These are phyloP conservation scores for Arabidopsis hybrid DNA, from an alignment of 441 rosid species.

Conservation along the genomic window DNA sequence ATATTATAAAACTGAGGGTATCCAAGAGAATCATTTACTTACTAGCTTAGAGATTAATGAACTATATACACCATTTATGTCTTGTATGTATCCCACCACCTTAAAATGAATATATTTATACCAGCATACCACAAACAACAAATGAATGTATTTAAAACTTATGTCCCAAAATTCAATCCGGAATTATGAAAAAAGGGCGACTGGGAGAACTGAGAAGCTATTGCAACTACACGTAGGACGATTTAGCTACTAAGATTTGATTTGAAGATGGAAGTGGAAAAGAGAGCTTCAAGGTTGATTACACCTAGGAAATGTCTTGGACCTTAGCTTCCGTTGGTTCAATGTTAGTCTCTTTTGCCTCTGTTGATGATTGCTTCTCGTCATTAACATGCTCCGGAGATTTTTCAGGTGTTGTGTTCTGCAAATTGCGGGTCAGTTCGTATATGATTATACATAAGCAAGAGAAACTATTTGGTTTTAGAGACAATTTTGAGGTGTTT, in stretches of 20 bases:
- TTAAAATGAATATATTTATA: neutral
- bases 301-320: conserved; percentile 33
- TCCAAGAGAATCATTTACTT: neutral
- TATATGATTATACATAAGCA: neutral
- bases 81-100: neutral
- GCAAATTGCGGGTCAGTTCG: conserved; percentile 2
- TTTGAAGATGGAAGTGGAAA: conserved; percentile 29
- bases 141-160: conserved; percentile 21
- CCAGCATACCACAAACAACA: conserved; percentile 17
- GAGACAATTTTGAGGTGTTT: neutral
- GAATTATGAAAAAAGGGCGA: neutral
- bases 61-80: conserved; percentile 11
- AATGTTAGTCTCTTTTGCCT: conserved; percentile 29
- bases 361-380: conserved; percentile 41
- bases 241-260: conserved; percentile 1
- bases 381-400: conserved; percentile 39
- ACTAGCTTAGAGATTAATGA: neutral
- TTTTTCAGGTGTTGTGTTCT: conserved; percentile 45
- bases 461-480: neutral
- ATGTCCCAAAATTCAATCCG: conserved; percentile 31
- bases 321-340: conserved; percentile 39
- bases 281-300: conserved; percentile 32
- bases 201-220: conserved; percentile 15
- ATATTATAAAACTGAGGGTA: neutral
- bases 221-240: conserved; percentile 1